phyloP scores from a whole-genome alignment of 1,284 basidiomycete species.

The Leccinum fuscescens region DNA sequence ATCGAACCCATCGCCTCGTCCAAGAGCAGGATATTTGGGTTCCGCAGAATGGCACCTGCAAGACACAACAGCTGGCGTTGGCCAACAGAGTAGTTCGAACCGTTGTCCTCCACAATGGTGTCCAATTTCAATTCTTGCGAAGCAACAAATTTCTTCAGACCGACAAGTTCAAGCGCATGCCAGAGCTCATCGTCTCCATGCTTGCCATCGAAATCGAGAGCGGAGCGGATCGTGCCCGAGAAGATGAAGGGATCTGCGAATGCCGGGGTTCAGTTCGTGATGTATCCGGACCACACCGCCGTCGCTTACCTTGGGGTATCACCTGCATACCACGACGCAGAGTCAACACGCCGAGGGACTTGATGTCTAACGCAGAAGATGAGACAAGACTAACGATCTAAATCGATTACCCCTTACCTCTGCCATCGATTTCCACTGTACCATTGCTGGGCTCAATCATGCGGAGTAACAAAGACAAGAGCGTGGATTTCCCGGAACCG shows the following conservation, averaged over 20 bases:
- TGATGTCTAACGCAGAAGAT: slow-evolving; percentile 21
- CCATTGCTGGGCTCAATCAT: slow-evolving; percentile 30
- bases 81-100: slow-evolving; percentile 33
- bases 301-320: slow-evolving; percentile 28
- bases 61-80: slow-evolving; percentile 33
- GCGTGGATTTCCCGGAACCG: slow-evolving; percentile 91
- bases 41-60: slow-evolving; percentile 44
- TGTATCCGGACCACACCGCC: too few species aligned
- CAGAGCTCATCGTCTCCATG: slow-evolving; percentile 26
- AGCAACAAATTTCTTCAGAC: slow-evolving; percentile 27
- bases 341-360: slow-evolving; percentile 29
- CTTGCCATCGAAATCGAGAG: slow-evolving; percentile 28
- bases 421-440: slow-evolving; percentile 30
- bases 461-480: slow-evolving; percentile 39
- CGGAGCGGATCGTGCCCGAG: slow-evolving; percentile 31
- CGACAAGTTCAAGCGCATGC: slow-evolving; percentile 33
- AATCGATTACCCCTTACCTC: slow-evolving; percentile 15
- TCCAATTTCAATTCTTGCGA: slow-evolving; percentile 29
- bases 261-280: not conserved
- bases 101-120: slow-evolving; percentile 29
- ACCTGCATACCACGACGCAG: slow-evolving; percentile 30
- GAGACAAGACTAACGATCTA: not conserved
- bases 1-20: slow-evolving; percentile 45
- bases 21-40: slow-evolving; percentile 48
- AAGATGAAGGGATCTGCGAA: slow-evolving; percentile 32